phyloP scores from a whole-genome alignment of 441 rosid genomes.

The Gossypium lobatum region DNA sequence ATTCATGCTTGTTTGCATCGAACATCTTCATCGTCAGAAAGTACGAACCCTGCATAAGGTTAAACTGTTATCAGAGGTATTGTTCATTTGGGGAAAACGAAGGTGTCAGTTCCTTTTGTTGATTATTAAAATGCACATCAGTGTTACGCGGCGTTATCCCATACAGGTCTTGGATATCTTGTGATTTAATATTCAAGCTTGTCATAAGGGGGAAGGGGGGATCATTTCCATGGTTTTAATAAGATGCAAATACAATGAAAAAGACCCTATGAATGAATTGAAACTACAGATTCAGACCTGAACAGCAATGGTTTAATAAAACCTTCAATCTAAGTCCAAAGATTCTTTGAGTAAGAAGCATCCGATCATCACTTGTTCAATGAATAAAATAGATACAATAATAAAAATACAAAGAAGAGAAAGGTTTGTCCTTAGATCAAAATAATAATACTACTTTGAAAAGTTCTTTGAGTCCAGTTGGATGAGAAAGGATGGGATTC shows the following conservation, averaged over 20 bases:
- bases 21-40: slow-evolving; percentile 74
- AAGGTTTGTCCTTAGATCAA: not conserved
- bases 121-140: not conserved
- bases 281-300: not conserved
- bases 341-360: not conserved
- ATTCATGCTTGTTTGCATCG: slow-evolving; percentile 36
- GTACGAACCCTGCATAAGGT: slow-evolving; percentile 63
- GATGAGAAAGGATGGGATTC: not conserved
- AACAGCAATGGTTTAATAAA: not conserved
- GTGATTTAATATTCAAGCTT: not conserved
- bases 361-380: not conserved
- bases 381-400: not conserved
- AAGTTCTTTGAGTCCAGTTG: not conserved
- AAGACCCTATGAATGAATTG: not conserved
- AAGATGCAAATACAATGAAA: not conserved
- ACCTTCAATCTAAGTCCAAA: not conserved
- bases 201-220: not conserved
- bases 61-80: not conserved
- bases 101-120: not conserved
- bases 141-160: not conserved
- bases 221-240: not conserved
- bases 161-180: not conserved
- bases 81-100: not conserved
- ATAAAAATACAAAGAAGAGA: not conserved
- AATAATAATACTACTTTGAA: not conserved